Conservation (phyloP, 2,329 filamentous ascomycete species). For the Penicillium sp. region DNA sequence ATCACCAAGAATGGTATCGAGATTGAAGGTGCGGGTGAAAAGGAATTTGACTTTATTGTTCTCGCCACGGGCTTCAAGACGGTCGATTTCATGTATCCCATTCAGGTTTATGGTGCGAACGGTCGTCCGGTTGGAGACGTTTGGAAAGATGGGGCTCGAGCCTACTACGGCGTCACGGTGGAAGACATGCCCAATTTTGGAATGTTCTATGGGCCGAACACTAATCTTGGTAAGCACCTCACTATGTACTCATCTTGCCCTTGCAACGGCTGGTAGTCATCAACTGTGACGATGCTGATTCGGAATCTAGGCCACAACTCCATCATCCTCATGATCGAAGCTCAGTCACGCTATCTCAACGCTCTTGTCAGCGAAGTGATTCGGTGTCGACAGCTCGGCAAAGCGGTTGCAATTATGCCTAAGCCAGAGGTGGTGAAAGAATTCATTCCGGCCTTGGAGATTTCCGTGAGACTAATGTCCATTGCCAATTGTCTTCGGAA, state of each 20-base stretch:
- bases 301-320: conserved; percentile 43
- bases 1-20: conserved; percentile 46
- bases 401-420: conserved; percentile 43
- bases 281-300: too few species aligned
- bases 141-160: conserved; percentile 50
- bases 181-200: conserved; percentile 51
- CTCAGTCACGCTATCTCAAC: conserved; percentile 51
- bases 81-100: conserved; percentile 54
- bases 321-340: conserved; percentile 59
- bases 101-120: conserved; percentile 45
- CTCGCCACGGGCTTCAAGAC: conserved; percentile 56
- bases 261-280: too few species aligned
- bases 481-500: too few species aligned
- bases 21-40: conserved; percentile 35
- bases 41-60: conserved; percentile 51
- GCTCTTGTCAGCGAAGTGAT: conserved; percentile 47
- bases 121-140: conserved; percentile 43
- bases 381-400: conserved; percentile 36
- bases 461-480: too few species aligned
- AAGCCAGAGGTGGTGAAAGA: conserved; percentile 33
- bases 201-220: conserved; percentile 56
- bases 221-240: conserved; percentile 37
- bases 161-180: conserved; percentile 48
- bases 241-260: too few species aligned
- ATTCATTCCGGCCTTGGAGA: too few species aligned